These are phyloP conservation scores for Candida ortonii DNA, from an alignment of 805 yeast species.

Conservation along the genomic window DNA sequence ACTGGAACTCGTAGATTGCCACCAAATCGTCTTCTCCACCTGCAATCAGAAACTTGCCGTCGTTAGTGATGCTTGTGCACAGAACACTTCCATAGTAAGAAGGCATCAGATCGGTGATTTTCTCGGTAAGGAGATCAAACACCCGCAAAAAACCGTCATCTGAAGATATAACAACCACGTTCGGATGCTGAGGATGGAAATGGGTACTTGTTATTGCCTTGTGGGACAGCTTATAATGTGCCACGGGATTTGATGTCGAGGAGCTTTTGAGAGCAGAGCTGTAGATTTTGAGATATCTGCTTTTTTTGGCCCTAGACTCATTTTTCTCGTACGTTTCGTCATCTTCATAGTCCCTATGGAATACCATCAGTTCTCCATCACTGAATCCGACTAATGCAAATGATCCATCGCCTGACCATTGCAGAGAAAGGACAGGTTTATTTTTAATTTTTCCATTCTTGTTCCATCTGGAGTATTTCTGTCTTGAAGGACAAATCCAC, in stretches of 20 bases:
- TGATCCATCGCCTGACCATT: constrained; percentile 47
- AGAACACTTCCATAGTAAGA: constrained; percentile 66
- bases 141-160: constrained; percentile 65
- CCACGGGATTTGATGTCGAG: constrained; percentile 40
- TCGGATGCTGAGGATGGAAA: constrained; percentile 40
- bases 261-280: constrained; percentile 9
- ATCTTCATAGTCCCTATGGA: constrained; percentile 52
- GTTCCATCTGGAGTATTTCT: constrained; percentile 50
- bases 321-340: constrained; percentile 28
- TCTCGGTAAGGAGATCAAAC: constrained; percentile 47
- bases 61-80: constrained; percentile 46
- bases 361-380: constrained; percentile 57
- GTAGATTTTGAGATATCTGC: constrained; percentile 34
- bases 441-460: constrained; percentile 44
- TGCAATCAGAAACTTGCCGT: constrained; percentile 44
- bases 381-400: constrained; percentile 57
- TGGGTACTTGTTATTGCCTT: constrained; percentile 52
- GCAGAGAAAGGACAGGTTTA: constrained; percentile 42
- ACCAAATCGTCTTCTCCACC: constrained; percentile 58
- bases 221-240: constrained; percentile 61
- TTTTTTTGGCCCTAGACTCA: constrained; percentile 25
- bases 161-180: constrained; percentile 48
- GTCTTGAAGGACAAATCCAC: constrained; percentile 52
- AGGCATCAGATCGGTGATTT: constrained; percentile 51
- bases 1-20: constrained; percentile 38